phyloP scores from a whole-genome alignment of 148 eudicot species.

The Persicaria tinctoria region DNA sequence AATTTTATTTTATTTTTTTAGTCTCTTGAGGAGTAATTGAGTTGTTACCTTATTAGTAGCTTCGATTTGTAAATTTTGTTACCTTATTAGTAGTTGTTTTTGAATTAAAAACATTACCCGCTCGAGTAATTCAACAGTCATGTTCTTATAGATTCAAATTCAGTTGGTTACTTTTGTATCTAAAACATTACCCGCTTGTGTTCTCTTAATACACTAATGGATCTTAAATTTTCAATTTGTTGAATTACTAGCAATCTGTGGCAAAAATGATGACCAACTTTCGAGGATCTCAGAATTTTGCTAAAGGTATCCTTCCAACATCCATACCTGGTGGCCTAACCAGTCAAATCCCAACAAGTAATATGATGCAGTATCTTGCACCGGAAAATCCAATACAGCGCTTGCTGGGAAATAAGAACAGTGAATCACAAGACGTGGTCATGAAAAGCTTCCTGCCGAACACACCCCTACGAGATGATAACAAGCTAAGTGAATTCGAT shows the following conservation, averaged over 20 bases:
- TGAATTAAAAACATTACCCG: too few species aligned
- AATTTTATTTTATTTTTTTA: constrained; percentile 14
- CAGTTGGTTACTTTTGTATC: too few species aligned
- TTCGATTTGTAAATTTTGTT: too few species aligned
- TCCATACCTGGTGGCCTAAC: constrained; percentile 44
- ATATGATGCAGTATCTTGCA: constrained; percentile 28
- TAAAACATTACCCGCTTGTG: too few species aligned
- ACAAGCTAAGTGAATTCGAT: constrained; percentile 20
- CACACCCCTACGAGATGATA: constrained; percentile 40
- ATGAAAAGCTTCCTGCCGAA: constrained; percentile 51
- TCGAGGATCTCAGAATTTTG: constrained; percentile 50
- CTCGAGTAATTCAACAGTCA: too few species aligned
- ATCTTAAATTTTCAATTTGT: constrained; percentile 8
- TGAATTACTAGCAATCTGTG: constrained; percentile 46
- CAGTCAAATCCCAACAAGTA: constrained; percentile 32
- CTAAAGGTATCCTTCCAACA: constrained; percentile 50
- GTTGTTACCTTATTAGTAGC: too few species aligned
- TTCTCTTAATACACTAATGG: neutral
- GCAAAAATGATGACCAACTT: constrained; percentile 57
- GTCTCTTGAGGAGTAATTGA: too few species aligned
- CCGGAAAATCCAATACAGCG: constrained; percentile 23
- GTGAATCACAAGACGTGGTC: constrained; percentile 30
- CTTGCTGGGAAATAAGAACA: constrained; percentile 20
- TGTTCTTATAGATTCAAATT: too few species aligned
- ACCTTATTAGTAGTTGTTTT: too few species aligned